Evolutionary conservation across 1,139 yeast genomes (phyloP), one percentile per base, ranked within the genome.

Genomic region (Suhomyces taliae): DNA sequence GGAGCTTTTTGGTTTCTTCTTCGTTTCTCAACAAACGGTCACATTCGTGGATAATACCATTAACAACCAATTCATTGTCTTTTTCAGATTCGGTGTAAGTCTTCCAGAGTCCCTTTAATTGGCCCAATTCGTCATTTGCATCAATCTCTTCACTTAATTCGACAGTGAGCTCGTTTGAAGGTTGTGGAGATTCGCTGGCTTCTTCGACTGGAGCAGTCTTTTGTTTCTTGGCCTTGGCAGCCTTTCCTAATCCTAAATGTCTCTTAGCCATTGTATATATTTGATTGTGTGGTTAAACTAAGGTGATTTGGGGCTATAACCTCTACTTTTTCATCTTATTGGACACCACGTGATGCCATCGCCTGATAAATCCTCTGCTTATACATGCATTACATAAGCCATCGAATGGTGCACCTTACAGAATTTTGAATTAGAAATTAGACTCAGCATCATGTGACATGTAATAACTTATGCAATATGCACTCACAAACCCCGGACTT

Each of bases 31-130:
- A 72, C 37, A 90, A 64, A 40, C 96, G 70, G 60, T 91, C 97
- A 67, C 97, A 87, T 64, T 93, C 98, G 59, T 93, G 97, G 19
- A 93, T 81, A 6, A 93, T 78, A 29, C 97, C 98, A 58, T 90
- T 87, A 44, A 90, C 69, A 36, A 90, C 79, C 52, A 78, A 69
- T 62, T 79, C 90, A 53, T 78, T 80, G 43, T 81, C 84, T 54
- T 79, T 78, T 14, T 79, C 82, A 3, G 85, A 75, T 39, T 72
- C 59, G 41, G 63, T 58, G 63, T 79, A 86, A 2, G 87, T 81
- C 31, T 68, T 68, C 87, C 89, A 90, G 39, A 90, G 72, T 5
- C 87, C 95, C 52, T 68, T 69, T 47, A 90, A 66, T 63, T 90
- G 96, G 1, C 82, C 83, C 12, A 89, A 59, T 55, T 88, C 95